Evolutionary conservation across 352 stramenopile genomes (phyloP), one percentile per base, ranked within the genome.

Genomic region (Pythium coloratum): DNA sequence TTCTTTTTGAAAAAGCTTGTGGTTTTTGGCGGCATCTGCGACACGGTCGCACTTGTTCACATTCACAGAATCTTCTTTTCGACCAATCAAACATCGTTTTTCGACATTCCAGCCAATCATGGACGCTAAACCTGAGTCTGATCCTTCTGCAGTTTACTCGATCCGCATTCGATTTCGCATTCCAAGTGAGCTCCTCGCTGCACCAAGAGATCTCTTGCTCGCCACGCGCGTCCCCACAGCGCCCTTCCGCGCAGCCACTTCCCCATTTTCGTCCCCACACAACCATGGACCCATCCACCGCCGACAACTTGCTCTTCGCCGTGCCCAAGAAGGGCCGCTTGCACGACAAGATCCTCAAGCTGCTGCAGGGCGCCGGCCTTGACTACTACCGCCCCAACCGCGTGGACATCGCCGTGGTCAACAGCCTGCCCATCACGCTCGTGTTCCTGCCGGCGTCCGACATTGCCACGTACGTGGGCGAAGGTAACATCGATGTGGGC

Each of bases 311-410:
- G 53, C 84, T 97, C 49, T 94, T 99, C 68, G 97, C 93, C 24
- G 92, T 99, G 58, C 97, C 97, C 47, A 99, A 99, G 82, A 99
- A 99, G 75, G 97, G 97, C 16, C 89, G 97, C 59, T 83, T 99
- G 44, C 96, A 98, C 67, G 94, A 99, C 66, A 97, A 98, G 77
- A 96, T 98, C 64, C 82, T 98, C 57, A 94, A 94, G 76, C 87
- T 99, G 67, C 84, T 99, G n/a, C 88, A 97, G 59, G 97, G 97
- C 49, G 91, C 96, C 18, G 97, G 97, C 0, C 88, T 99, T 47
- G 89, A 99, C 70, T 99, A 99, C 84, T 82, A 92, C 72, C 90
- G 97, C 66, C 92, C 90, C 1, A 88, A 79, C 67, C 89, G 91
- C 44, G 83, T 97, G 63, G 91, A 98, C 70, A 97, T 98, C 72